phyloP scores from a whole-genome alignment of 164 flowering plant genomes.

The Chimonanthus praecox region DNA sequence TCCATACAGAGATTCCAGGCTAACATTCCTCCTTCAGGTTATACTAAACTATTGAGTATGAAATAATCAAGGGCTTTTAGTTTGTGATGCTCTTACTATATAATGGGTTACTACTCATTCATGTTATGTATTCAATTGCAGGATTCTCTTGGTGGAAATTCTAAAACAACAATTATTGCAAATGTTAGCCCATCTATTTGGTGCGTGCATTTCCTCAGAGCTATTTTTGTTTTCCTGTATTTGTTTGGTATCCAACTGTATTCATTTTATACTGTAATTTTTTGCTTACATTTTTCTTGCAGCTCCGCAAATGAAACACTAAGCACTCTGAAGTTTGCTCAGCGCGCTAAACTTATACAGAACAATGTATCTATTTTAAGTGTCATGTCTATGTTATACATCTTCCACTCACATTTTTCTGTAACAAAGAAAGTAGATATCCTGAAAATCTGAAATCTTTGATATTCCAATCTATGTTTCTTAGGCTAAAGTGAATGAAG shows the following conservation, averaged over 20 bases:
- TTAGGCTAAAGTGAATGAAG: constrained; percentile 91
- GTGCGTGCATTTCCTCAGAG: constrained; percentile 22
- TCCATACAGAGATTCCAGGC: constrained; percentile 92
- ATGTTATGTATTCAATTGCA: constrained; percentile 23
- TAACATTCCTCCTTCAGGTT: constrained; percentile 93
- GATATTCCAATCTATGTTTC: constrained; percentile 2
- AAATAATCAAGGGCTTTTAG: neutral
- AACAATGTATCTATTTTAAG: constrained; percentile 56
- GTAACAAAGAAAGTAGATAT: neutral
- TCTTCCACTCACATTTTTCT: neutral
- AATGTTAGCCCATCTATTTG: constrained; percentile 86
- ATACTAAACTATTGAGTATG: constrained; percentile 3
- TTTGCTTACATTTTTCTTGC: constrained; percentile 24
- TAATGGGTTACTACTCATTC: neutral
- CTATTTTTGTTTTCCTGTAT: neutral
- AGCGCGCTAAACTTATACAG: constrained; percentile 88
- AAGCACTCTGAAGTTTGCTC: constrained; percentile 88
- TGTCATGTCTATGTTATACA: neutral
- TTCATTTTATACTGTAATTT: neutral
- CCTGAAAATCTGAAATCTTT: neutral
- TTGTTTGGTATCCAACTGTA: constrained; percentile 2
- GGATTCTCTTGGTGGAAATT: constrained; percentile 96
- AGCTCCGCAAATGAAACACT: constrained; percentile 80
- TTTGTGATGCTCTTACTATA: neutral
- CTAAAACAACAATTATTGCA: constrained; percentile 82